These are phyloP conservation scores for Trichophyton benhamiae DNA, from an alignment of 2,329 filamentous ascomycete species.

Conservation along the genomic window DNA sequence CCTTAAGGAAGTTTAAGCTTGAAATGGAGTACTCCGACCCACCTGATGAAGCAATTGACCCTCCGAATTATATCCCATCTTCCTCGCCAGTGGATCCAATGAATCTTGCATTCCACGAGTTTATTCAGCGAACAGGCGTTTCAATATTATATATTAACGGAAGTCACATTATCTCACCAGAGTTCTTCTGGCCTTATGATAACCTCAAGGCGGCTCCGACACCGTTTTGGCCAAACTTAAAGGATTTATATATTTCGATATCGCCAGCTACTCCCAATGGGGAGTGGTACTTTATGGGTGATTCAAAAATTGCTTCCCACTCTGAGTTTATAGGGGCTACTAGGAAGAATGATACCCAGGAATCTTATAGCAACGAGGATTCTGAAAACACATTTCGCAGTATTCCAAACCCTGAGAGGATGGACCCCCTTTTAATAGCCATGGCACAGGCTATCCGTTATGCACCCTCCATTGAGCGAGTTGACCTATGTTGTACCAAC, in stretches of 20 bases:
- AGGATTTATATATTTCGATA: background rate
- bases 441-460: slow-evolving; percentile 7
- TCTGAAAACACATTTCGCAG: slow-evolving; percentile 1
- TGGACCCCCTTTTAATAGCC: slow-evolving; percentile 7
- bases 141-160: background rate
- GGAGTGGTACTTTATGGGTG: background rate
- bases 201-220: background rate
- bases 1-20: background rate
- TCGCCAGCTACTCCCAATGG: background rate
- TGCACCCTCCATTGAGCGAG: background rate
- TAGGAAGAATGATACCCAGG: background rate
- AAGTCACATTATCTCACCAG: background rate
- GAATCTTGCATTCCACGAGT: background rate
- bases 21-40: background rate
- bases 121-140: background rate
- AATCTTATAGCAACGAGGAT: background rate
- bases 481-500: background rate
- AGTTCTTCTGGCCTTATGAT: background rate
- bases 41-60: background rate
- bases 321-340: background rate
- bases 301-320: background rate
- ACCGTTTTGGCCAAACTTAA: background rate
- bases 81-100: background rate
- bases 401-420: slow-evolving; percentile 3
- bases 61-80: background rate